Evolutionary conservation across 1,139 yeast species (phyloP), one percentile per base, ranked within the genome.

Genomic region (Hyphopichia burtonii): DNA sequence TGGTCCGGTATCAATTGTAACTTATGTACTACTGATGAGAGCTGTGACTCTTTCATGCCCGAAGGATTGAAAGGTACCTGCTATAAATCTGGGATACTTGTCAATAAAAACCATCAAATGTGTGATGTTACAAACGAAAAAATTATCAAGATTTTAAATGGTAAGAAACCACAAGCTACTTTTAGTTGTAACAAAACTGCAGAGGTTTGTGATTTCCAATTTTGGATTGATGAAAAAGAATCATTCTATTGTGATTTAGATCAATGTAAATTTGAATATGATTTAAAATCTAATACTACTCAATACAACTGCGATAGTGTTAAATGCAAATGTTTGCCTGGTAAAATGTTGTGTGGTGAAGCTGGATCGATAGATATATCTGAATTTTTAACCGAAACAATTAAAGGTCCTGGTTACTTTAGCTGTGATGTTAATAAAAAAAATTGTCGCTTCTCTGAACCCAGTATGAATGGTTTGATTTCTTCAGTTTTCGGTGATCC

Each of bases 1-100:
- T 93, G 99, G 99, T 68, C 71, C 6, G 98, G 99, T 37, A 86
- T 93, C 57, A 93, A 93, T 59, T 93, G 99, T 72, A 93, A 93
- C 58, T 55, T 86, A 50, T 93, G 99, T 64, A 70, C 76, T 18
- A 58, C 61, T 3, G 96, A 93, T 59, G 63, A 69, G 4, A 86
- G 85, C 2, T 93, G 99, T 66, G 88, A 88, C 58, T 68, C 86
- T 1, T 86, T 93, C 52, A 81, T 93, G 83, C 98, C 98, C 1
- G 91, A 83, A 43, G 95, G 88, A 1, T 65, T 90, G 44, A 70
- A 78, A 47, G 99, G 98, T 9, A 88, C 96, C 0, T 93, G 99
- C 61, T 91, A 90, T 62, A 77, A 82, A 48, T 80, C 87, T n/a
- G 99, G 99, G 17, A 78, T 88, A 51, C 68, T 90, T 41, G 94